A percentile compares a stretch with the other conserved stretches of the same genome.
phyloP scores from a whole-genome alignment of 257 asterid genomes.

The Gynochthodes officinalis region DNA sequence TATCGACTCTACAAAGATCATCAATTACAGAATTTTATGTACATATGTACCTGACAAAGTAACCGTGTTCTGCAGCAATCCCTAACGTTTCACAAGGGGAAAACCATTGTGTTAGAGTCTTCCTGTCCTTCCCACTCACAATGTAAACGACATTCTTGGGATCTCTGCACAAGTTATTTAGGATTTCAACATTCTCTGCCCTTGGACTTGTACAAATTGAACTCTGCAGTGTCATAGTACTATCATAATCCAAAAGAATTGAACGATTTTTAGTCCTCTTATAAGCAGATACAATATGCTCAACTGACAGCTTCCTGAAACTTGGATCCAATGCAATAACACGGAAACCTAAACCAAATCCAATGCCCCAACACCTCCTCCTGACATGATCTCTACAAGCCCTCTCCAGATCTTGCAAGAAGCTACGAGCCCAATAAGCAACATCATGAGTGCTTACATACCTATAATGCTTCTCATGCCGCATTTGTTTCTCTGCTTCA shows the following conservation, averaged over 20 bases:
- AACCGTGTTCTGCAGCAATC: slow-evolving; percentile 84
- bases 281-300: slow-evolving; percentile 86
- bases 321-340: slow-evolving; percentile 84
- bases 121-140: slow-evolving; percentile 72
- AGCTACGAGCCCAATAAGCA: slow-evolving; percentile 92
- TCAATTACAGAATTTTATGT: neutral
- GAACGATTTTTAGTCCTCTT: slow-evolving; percentile 72
- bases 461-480: slow-evolving; percentile 80
- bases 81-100: slow-evolving; percentile 57
- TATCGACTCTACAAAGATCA: neutral
- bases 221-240: slow-evolving; percentile 53
- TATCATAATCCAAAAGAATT: slow-evolving; percentile 80
- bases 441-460: slow-evolving; percentile 81
- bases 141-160: slow-evolving; percentile 58
- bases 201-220: slow-evolving; percentile 47
- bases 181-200: slow-evolving; percentile 52
- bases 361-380: slow-evolving; percentile 89
- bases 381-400: slow-evolving; percentile 74
- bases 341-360: slow-evolving; percentile 78
- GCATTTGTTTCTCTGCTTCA: slow-evolving; percentile 73
- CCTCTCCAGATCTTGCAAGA: slow-evolving; percentile 74
- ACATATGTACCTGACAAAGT: slow-evolving; percentile 61
- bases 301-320: slow-evolving; percentile 76
- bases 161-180: slow-evolving; percentile 65
- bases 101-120: slow-evolving; percentile 60